Evolutionary conservation across 2,329 filamentous ascomycete species (phyloP), one percentile per base, ranked within the genome.

Genomic region (Setomelanomma holmii): DNA sequence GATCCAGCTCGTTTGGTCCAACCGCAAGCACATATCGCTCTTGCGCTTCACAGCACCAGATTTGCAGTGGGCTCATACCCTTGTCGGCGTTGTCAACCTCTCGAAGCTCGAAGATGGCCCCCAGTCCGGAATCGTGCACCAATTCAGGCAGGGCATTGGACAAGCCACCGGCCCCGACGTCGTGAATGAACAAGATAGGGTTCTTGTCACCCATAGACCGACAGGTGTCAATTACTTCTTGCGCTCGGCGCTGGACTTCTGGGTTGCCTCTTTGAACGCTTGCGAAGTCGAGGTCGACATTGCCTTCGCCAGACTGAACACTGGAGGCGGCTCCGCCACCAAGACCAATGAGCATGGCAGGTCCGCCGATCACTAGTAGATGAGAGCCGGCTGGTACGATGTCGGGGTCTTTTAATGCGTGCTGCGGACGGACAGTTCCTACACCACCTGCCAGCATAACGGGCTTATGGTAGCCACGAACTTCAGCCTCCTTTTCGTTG

Each of bases 361-460:
- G 95, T 0, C 95, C 95, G 67, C 95, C 95, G 16, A 99, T 86
- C 19, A 98, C 93, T 61, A 99, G 89, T 40, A 96, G 84, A 71
- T 93, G 90, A 16, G 93, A 92, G n/a, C 92, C 93, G 45, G 92
- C 85, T 45, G 88, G 87, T 16, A 99, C 95, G 56, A 90, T 82
- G 11, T 84, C 82, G 7, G 88, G 85, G 56, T 90, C 84, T 78
- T 99, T 99, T 53, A 97, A 82, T 2, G 95, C 93, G 70, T 96
- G 90, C 66, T 93, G 88, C 12, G 95, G 93, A 51, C 95, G 82
- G 23, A 98, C 93, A 5, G 90, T 96, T 42, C 95, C 95, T 30
- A 98, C 86, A 71, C 95, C 95, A 70, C 95, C 95, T 56, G 95
- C 95, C 77, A 99, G 91, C 91, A 97, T 96, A 74, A 96, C 97